These are phyloP conservation scores for Parietaria judaica DNA, from an alignment of 306 rosid species.

Conservation along the genomic window DNA sequence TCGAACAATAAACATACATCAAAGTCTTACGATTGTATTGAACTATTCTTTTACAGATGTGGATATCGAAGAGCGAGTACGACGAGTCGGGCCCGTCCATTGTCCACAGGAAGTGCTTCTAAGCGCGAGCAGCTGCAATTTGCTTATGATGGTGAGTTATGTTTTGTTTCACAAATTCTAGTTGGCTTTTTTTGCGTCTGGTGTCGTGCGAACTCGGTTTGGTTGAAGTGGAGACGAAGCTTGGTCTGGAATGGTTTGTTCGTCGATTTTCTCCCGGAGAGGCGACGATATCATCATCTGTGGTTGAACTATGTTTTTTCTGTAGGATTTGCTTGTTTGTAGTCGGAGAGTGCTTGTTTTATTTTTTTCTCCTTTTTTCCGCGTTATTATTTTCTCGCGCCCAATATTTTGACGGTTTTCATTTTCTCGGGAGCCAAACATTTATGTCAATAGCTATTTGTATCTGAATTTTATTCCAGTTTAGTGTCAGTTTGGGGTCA, in stretches of 20 bases:
- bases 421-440: conserved; percentile 31
- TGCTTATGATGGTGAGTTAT: conserved; percentile 49
- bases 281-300: conserved; percentile 22
- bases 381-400: conserved; percentile 3
- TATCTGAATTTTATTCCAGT: conserved; percentile 37
- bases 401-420: conserved; percentile 34
- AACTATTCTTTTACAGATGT: conserved; percentile 49
- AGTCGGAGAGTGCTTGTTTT: conserved; percentile 62
- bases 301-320: conserved; percentile 41
- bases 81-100: conserved; percentile 96
- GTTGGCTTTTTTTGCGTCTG: conserved; percentile 72
- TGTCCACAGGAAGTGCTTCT: conserved; percentile 98
- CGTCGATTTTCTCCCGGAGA: too few relatives aligned
- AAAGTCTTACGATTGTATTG: conserved; percentile 7
- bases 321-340: conserved; percentile 43
- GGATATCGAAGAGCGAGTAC: conserved; percentile 93
- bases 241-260: too few relatives aligned
- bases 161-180: conserved; percentile 31
- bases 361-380: conserved; percentile 17
- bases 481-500: conserved; percentile 46
- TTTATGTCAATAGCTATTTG: conserved; percentile 61
- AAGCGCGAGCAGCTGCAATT: conserved; percentile 29
- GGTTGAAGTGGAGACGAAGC: conserved; percentile 39
- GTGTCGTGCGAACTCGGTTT: conserved; percentile 55
- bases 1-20: conserved; percentile 7